phyloP scores from a whole-genome alignment of 164 flowering plant species.

The Tetracentron sinense region DNA sequence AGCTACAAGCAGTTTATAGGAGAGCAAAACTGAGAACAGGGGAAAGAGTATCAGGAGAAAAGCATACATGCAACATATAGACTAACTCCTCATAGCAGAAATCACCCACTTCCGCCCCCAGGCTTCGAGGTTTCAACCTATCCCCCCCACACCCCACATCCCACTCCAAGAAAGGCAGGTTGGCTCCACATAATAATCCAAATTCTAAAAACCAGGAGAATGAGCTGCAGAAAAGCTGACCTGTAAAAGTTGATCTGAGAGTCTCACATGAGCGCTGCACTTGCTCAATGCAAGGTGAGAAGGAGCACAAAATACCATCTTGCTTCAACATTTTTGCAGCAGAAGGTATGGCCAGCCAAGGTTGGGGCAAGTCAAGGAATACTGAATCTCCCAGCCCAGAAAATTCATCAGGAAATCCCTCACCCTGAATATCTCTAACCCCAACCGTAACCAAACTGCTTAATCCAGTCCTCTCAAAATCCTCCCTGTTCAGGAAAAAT shows the following conservation, averaged over 20 bases:
- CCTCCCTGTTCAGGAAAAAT: conserved; percentile 49
- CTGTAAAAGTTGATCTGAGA: conserved; percentile 66
- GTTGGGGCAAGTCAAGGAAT: conserved; percentile 93
- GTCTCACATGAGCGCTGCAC: conserved; percentile 88
- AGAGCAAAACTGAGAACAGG: no score
- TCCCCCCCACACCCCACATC: no score
- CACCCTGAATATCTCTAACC: conserved; percentile 92
- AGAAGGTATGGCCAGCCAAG: conserved; percentile 95
- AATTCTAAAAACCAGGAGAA: neutral
- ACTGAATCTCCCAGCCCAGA: conserved; percentile 68
- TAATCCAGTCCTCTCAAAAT: conserved; percentile 81
- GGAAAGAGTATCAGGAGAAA: no score
- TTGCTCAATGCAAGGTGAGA: conserved; percentile 98
- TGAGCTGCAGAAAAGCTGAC: conserved; percentile 26
- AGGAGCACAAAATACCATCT: conserved; percentile 86
- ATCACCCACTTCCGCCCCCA: no score
- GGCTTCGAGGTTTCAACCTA: no score
- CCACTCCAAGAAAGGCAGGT: neutral
- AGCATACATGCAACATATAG: no score
- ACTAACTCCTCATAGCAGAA: no score
- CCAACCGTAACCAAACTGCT: conserved; percentile 71
- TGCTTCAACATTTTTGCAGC: conserved; percentile 83
- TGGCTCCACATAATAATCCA: neutral
- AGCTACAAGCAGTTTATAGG: no score
- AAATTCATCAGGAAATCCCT: conserved; percentile 83